Conservation (phyloP, 306 rosid genomes). For the Casuarina glauca region DNA sequence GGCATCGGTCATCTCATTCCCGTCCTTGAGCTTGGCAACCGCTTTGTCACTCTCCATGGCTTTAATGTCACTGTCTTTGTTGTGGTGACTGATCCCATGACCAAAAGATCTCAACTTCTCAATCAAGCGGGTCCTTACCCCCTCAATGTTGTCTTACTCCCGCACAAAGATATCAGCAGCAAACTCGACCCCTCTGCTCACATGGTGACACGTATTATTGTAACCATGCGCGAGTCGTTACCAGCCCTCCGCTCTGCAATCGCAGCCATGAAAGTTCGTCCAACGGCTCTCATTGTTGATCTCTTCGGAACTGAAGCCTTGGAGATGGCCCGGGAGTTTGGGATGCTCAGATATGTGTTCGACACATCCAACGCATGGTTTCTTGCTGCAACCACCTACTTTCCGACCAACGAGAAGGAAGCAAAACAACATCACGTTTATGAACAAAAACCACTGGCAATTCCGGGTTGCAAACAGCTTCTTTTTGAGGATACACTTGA, state of each 20-base stretch:
- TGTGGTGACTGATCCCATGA: slow-evolving; percentile 25
- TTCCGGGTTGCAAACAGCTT: slow-evolving; percentile 44
- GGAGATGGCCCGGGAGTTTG: slow-evolving; percentile 19
- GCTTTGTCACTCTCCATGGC: slow-evolving; percentile 29
- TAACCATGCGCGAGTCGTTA: background rate
- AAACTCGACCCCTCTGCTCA: slow-evolving; percentile 9
- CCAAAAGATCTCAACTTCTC: background rate
- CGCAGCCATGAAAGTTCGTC: background rate
- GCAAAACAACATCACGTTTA: slow-evolving; percentile 32
- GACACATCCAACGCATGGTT: slow-evolving; percentile 18
- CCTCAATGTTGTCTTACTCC: slow-evolving; percentile 38
- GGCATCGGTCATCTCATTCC: slow-evolving; percentile 67
- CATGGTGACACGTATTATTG: background rate
- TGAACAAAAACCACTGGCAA: slow-evolving; percentile 24
- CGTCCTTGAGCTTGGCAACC: slow-evolving; percentile 42
- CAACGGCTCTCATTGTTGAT: slow-evolving; percentile 25
- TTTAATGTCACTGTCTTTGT: slow-evolving; percentile 43
- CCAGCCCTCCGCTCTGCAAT: slow-evolving; percentile 12
- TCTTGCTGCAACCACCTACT: slow-evolving; percentile 15
- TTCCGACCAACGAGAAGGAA: slow-evolving; percentile 15
- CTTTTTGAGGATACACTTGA: slow-evolving; percentile 40
- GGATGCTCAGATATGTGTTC: slow-evolving; percentile 23
- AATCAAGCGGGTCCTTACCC: slow-evolving; percentile 1
- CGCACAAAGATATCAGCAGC: background rate
- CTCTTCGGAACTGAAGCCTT: slow-evolving; percentile 26